Percentiles rank a stretch among this genome's conserved stretches.
Conservation (phyloP, 371 early-diverging fungal genomes). For the Lichtheimia corymbifera region DNA sequence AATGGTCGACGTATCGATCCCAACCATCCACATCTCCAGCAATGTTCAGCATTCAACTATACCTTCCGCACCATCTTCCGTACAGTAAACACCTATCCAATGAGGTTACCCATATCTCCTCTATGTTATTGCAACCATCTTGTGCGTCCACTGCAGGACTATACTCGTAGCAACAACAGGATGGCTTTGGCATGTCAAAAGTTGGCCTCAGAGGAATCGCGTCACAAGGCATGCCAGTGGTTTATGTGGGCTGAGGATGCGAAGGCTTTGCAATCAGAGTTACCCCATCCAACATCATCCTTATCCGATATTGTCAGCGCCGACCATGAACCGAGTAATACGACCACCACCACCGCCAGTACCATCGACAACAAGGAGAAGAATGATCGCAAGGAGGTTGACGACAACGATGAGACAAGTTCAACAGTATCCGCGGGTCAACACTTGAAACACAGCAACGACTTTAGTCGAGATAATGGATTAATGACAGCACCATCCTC, state of each 20-base stretch:
- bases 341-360: not conserved
- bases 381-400: not conserved
- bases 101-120: slow-evolving; percentile 2
- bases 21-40: slow-evolving; percentile 25
- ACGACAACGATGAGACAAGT: too few relatives aligned
- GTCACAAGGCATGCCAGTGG: slow-evolving; percentile 37
- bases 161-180: not conserved
- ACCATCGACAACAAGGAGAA: not conserved
- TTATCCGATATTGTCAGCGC: not conserved
- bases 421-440: too few relatives aligned
- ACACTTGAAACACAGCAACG: too few relatives aligned
- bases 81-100: slow-evolving; percentile 14
- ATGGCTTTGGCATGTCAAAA: slow-evolving; percentile 24
- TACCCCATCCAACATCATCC: not conserved
- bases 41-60: slow-evolving; percentile 43
- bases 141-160: not conserved
- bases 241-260: slow-evolving; percentile 24
- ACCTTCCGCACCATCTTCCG: slow-evolving; percentile 40
- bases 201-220: not conserved
- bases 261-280: slow-evolving; percentile 8
- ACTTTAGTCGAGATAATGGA: too few relatives aligned
- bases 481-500: too few relatives aligned
- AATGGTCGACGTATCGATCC: slow-evolving; percentile 10
- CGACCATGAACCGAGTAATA: not conserved
- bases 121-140: slow-evolving; percentile 17